A percentile compares a stretch with the other conserved stretches of the same genome.
These are phyloP conservation scores for Alternaria panax DNA, from an alignment of 2,329 filamentous ascomycete genomes.

Conservation along the genomic window DNA sequence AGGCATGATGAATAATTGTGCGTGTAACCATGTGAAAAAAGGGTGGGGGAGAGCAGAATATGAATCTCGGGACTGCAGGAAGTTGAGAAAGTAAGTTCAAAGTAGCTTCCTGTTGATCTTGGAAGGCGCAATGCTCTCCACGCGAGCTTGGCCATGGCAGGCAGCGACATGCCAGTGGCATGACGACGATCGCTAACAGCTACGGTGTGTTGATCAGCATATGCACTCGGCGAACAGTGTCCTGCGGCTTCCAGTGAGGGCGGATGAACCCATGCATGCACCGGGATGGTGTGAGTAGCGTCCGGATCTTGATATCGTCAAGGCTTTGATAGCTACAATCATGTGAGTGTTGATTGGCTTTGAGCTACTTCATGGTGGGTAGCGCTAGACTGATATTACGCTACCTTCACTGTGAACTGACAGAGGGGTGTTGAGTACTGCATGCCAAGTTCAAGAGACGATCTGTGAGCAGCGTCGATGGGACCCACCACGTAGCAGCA, in stretches of 20 bases:
- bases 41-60: not conserved
- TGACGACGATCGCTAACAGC: constrained; percentile 22
- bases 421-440: constrained; percentile 16
- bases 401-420: constrained; percentile 16
- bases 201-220: constrained; percentile 23
- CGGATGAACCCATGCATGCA: constrained; percentile 11
- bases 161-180: constrained; percentile 9
- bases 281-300: constrained; percentile 6
- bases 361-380: constrained; percentile 21
- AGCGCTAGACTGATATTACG: constrained; percentile 5
- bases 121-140: constrained; percentile 11
- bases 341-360: constrained; percentile 22
- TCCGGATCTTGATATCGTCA: constrained; percentile 13
- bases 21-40: constrained; percentile 2
- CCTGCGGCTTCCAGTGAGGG: constrained; percentile 9
- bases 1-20: constrained; percentile 30
- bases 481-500: constrained; percentile 8
- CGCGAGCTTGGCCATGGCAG: constrained; percentile 11
- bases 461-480: constrained; percentile 1
- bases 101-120: constrained; percentile 4
- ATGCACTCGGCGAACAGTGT: constrained; percentile 22
- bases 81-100: constrained; percentile 6
- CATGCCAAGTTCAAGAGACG: constrained; percentile 13
- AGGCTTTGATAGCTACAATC: constrained; percentile 15
- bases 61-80: constrained; percentile 4